Evolutionary conservation across 2,329 filamentous ascomycete species (phyloP), one percentile per base, ranked within the genome.

Genomic region (Monilinia polystroma): DNA sequence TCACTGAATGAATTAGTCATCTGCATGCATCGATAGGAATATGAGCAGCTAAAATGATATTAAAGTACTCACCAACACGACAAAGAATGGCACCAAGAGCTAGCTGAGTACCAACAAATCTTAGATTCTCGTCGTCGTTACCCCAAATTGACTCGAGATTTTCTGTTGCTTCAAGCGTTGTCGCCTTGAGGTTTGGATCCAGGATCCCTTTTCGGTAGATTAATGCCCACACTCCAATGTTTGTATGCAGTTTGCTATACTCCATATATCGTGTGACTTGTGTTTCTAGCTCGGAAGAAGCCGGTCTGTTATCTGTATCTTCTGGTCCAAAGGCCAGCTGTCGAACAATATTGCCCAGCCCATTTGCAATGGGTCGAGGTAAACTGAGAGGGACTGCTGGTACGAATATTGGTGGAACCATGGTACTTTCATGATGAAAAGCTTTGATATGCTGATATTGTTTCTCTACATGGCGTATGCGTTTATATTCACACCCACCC

Each of bases 281-380:
- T 23, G 75, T 76, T 75, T 95, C 91, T 1, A 94, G 80, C 75
- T 94, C 91, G 38, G 83, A 81, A 0, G 90, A 93, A 3, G 91
- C 90, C 16, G 89, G 87, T 45, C 64, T 53, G 3, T 59, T 53
- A 0, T 83, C 79, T 1, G 77, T 73, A 43, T 78, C 75, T 5
- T 80, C 81, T 32, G 75, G 71, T 16, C 71, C 72, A 23, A 83
- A 78, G 20, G 85, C 80, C 12, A 93, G 75, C 53, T 85, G 84
- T 43, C 89, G 85, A 29, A 95, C 81, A 66, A 96, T 94, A 77
- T 96, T 96, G 4, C 92, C 92, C 73, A 93, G 86, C 47, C 87
- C 87, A 49, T 85, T 83, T 1, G 83, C 79, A 47, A 95, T 87
- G 57, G 78, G 80, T 23, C 90, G 84, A 20, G 88, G 83, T 7